These are phyloP conservation scores for Blastocystis sp. DNA, from an alignment of 352 stramenopile genomes.

Conservation along the genomic window DNA sequence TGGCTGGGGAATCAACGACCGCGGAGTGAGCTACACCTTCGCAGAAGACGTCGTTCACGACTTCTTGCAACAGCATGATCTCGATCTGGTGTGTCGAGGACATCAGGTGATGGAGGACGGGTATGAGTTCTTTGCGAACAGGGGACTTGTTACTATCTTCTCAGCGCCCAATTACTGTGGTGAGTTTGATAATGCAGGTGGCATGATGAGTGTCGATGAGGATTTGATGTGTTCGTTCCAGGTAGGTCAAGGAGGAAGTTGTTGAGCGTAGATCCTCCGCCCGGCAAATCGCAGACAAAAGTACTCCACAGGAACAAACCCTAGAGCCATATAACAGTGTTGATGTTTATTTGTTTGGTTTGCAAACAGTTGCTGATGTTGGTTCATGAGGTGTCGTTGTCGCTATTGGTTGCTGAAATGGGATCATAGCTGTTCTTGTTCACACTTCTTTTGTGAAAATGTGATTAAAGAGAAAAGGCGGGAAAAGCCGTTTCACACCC, in stretches of 20 bases:
- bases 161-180: slow-evolving; percentile 63
- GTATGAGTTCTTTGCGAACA: slow-evolving; percentile 69
- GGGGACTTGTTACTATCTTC: slow-evolving; percentile 65
- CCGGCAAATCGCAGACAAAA: slow-evolving; percentile 35
- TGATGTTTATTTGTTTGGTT: neutral
- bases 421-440: no score
- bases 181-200: slow-evolving; percentile 68
- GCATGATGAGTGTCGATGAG: slow-evolving; percentile 71
- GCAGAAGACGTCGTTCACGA: slow-evolving; percentile 91
- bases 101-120: slow-evolving; percentile 81
- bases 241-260: slow-evolving; percentile 46
- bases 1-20: slow-evolving; percentile 93
- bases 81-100: slow-evolving; percentile 89
- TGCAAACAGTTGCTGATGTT: no score
- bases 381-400: no score
- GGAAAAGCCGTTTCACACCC: no score
- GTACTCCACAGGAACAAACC: slow-evolving; percentile 37
- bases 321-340: slow-evolving; percentile 3
- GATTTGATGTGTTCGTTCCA: slow-evolving; percentile 70
- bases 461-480: no score
- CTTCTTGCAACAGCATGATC: slow-evolving; percentile 88
- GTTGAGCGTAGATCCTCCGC: slow-evolving; percentile 13
- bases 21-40: slow-evolving; percentile 93
- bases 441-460: no score
- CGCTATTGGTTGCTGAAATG: no score